Evolutionary conservation across 495 filamentous ascomycete species (phyloP).

Genomic region (Podospora australis): DNA sequence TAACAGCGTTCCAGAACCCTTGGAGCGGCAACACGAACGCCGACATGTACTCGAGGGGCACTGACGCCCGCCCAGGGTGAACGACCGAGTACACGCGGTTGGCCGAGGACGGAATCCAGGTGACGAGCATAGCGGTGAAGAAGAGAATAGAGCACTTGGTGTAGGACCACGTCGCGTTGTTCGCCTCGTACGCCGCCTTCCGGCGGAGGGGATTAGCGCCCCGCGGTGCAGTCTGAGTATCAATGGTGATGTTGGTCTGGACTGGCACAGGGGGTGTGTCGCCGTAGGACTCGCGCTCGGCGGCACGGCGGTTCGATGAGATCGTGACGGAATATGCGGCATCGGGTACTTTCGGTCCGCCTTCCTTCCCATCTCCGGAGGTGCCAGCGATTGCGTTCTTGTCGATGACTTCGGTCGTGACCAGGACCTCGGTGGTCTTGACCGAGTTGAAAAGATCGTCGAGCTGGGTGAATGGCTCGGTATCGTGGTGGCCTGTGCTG

Average conservation of each 20-base stretch:
- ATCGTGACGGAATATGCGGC: conserved; percentile 45
- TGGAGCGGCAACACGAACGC: conserved; percentile 75
- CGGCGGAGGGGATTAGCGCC: conserved; percentile 12
- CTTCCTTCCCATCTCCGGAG: conserved; percentile 4
- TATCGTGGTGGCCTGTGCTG: conserved; percentile 11
- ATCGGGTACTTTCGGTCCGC: conserved; percentile 15
- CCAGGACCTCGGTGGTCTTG: conserved; percentile 56
- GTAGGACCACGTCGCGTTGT: conserved; percentile 66
- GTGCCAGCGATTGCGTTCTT: conserved; percentile 8
- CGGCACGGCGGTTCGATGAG: conserved; percentile 26
- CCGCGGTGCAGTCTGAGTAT: conserved; percentile 1
- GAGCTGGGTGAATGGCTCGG: conserved; percentile 6
- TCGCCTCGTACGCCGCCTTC: conserved; percentile 27
- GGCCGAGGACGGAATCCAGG: conserved; percentile 77
- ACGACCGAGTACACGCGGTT: conserved; percentile 71
- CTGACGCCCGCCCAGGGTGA: conserved; percentile 44
- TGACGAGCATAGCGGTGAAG: conserved; percentile 73
- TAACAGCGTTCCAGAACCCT: conserved; percentile 80
- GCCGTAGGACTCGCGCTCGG: conserved; percentile 13
- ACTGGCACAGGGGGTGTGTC: conserved; percentile 11
- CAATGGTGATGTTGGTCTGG: conserved; percentile 15
- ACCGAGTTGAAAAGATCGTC: conserved; percentile 38
- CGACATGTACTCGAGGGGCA: conserved; percentile 62
- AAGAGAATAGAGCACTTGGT: conserved; percentile 79
- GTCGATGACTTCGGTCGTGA: conserved; percentile 37